Base-by-base conservation (phyloP, 1,284 basidiomycete genomes). In the Cystobasidiaceae sp. region DNA sequence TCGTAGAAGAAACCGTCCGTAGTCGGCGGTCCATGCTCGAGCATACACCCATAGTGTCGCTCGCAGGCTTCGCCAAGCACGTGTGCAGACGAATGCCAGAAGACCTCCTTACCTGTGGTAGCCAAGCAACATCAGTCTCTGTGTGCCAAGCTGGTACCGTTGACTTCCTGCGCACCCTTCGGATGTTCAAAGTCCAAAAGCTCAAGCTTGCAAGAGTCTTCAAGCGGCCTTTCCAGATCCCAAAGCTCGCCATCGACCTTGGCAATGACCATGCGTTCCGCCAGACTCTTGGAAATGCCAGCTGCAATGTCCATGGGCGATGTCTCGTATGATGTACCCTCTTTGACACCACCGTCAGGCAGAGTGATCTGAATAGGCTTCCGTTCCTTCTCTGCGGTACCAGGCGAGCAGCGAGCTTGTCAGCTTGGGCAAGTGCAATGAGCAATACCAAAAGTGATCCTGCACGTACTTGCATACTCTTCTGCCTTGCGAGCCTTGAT, bases 1-100 rank as follows among this genome's bases (percentile, higher is more conserved):
- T 99, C 96, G 77, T 99, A 98, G 83, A 96, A 99, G 84, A 99
- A 99, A 15, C 96, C 96, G 30, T 98, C 94, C 45, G 97, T 93
- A 2, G 92, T 93, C 21, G 96, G 96, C 21, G 96, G 96, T 15
- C 96, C 96, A 72, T 97, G 87, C 76, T 94, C 97, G 19, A 99
- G 82, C 80, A 97, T 93, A 78, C 93, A 97, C 45, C 94, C 94
- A 77, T 97, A 97, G 78, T 96, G 92, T 67, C 90, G 84, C 78
- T 99, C 96, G 46, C 92, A 86, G 48, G 96, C 90, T 79, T 99
- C 96, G 57, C 96, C 96, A n/a, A 99, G 83, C 62, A 98, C 93
- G 79, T 98, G 96, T 0, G 96, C 96, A 11, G 93, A 97, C 25
- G 94, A 97, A 77, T 98, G 96, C 96, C 96, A 99, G 81, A 98